These are phyloP conservation scores for Pseudohalonectria lignicola DNA, from an alignment of 2,329 filamentous ascomycete genomes.

Conservation along the genomic window DNA sequence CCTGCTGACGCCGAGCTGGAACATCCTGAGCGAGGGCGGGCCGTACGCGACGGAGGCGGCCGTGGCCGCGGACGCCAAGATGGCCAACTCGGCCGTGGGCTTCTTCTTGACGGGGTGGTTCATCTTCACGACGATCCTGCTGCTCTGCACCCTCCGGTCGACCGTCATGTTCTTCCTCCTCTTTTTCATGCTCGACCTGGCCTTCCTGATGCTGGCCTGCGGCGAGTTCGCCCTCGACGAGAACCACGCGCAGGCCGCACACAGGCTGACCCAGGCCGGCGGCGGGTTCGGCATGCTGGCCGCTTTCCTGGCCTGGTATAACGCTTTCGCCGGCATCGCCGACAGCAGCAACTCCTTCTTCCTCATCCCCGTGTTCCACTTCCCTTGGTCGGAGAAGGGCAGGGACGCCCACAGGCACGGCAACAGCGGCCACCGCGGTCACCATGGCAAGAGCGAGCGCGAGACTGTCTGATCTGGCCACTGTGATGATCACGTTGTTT, in stretches of 20 bases:
- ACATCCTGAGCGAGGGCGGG: conserved; percentile 34
- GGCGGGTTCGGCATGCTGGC: conserved; percentile 73
- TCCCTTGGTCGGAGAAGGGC: conserved; percentile 83
- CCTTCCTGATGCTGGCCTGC: conserved; percentile 62
- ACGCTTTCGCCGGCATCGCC: conserved; percentile 70
- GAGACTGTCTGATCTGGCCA: conserved; percentile 15
- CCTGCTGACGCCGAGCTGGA: conserved; percentile 57
- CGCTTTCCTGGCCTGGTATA: conserved; percentile 80
- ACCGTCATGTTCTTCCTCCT: conserved; percentile 69
- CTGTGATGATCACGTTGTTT: no score
- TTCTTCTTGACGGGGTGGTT: conserved; percentile 75
- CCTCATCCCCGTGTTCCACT: conserved; percentile 82
- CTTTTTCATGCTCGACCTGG: conserved; percentile 66
- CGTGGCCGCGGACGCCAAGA: conserved; percentile 22
- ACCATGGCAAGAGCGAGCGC: conserved; percentile 31
- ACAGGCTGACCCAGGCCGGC: conserved; percentile 53
- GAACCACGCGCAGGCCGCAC: conserved; percentile 30
- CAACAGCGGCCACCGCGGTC: background rate
- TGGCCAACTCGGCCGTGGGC: conserved; percentile 51
- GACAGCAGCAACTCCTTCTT: conserved; percentile 81
- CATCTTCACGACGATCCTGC: conserved; percentile 69
- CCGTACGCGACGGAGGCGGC: conserved; percentile 25
- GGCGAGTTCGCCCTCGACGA: conserved; percentile 47
- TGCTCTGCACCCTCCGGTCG: conserved; percentile 65
- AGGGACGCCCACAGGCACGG: conserved; percentile 30